These are phyloP conservation scores for Neoboletus brunneissimus DNA, from an alignment of 768 basidiomycete species.

Conservation along the genomic window DNA sequence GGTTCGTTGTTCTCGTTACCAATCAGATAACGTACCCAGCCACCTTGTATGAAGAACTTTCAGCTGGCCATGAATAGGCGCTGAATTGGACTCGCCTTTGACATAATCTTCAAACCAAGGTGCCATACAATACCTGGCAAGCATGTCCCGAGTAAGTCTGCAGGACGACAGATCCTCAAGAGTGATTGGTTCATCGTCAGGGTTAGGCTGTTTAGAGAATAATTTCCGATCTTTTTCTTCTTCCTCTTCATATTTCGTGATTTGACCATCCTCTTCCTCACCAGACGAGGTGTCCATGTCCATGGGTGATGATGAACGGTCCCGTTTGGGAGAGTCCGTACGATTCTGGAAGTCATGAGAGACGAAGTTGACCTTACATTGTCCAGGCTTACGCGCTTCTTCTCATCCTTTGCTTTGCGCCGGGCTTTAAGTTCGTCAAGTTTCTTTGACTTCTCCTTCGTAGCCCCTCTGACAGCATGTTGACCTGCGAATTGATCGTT, in stretches of 20 bases:
- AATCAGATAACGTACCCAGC: constrained; percentile 84
- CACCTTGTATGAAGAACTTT: constrained; percentile 44
- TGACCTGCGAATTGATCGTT: constrained; percentile 49
- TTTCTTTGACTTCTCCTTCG: constrained; percentile 76
- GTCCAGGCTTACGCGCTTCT: constrained; percentile 61
- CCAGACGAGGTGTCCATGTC: constrained; percentile 82
- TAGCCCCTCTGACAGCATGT: constrained; percentile 67
- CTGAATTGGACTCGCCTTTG: constrained; percentile 49
- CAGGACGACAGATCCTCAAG: constrained; percentile 59
- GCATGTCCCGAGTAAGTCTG: constrained; percentile 61
- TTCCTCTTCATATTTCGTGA: constrained; percentile 69
- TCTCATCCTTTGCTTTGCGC: constrained; percentile 86
- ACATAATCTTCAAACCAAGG: constrained; percentile 88
- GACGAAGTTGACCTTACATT: background rate
- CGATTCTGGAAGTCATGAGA: constrained; percentile 38
- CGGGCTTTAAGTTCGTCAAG: constrained; percentile 84
- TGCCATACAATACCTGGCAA: constrained; percentile 68
- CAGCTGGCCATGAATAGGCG: background rate
- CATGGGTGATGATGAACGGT: constrained; percentile 77
- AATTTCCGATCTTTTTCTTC: constrained; percentile 61
- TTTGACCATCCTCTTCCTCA: constrained; percentile 77
- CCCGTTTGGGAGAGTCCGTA: constrained; percentile 58
- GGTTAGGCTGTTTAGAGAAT: constrained; percentile 41
- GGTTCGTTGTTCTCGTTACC: constrained; percentile 55
- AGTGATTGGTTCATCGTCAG: constrained; percentile 47